Conservation (phyloP, 257 asterid species). For the Solanum verrucosum region DNA sequence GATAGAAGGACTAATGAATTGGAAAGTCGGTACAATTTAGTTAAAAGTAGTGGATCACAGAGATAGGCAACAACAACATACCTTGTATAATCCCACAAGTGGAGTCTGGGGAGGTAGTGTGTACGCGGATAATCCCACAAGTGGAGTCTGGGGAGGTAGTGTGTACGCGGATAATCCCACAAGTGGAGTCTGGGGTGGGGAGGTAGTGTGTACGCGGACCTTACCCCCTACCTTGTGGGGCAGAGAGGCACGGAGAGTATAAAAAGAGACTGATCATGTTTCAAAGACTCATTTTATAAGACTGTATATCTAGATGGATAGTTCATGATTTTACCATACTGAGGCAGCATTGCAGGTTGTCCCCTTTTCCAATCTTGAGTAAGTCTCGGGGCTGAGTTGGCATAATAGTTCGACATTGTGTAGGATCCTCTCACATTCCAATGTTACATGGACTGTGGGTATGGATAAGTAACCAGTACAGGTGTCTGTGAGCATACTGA, state of each 20-base stretch:
- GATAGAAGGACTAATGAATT: neutral
- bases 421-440: neutral
- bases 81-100: neutral
- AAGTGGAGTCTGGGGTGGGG: neutral
- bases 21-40: neutral
- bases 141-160: neutral
- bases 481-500: neutral
- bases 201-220: neutral
- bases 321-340: neutral
- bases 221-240: neutral
- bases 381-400: neutral
- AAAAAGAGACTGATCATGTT: neutral
- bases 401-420: neutral
- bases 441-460: neutral
- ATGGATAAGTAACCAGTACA: neutral
- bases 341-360: neutral
- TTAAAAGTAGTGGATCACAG: neutral
- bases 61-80: neutral
- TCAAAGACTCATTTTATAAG: neutral
- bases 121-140: neutral
- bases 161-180: neutral
- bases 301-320: neutral
- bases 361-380: neutral
- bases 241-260: neutral
- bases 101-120: neutral